Evolutionary conservation across 306 rosid species (phyloP).

Genomic region (Calophaca sinica): DNA sequence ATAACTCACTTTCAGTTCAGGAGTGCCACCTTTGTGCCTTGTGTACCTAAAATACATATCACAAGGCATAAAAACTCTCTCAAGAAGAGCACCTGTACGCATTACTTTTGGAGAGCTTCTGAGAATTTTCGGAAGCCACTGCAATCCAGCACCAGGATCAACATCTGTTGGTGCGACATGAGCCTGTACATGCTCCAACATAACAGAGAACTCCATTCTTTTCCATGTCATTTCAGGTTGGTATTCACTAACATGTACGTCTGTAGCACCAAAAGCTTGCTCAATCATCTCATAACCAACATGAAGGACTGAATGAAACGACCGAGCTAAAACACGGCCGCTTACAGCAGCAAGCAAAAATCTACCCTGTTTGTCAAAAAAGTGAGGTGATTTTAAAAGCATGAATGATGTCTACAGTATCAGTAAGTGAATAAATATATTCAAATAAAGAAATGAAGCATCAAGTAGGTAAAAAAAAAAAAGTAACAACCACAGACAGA

Average conservation of each 20-base stretch:
- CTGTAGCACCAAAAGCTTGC: constrained; percentile 80
- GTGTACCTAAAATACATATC: constrained; percentile 95
- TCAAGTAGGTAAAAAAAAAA: constrained; percentile 3
- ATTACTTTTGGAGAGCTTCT: constrained; percentile 96
- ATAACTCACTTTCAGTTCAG: constrained; percentile 76
- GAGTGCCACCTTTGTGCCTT: constrained; percentile 98
- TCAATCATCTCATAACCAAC: constrained; percentile 96
- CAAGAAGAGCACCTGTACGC: constrained; percentile 99
- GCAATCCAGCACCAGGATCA: constrained; percentile 99
- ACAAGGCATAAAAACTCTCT: constrained; percentile 99
- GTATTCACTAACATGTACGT: constrained; percentile 68
- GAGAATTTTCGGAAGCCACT: constrained; percentile 97
- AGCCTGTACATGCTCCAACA: constrained; percentile 98
- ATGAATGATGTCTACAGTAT: constrained; percentile 32
- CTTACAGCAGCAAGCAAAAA: constrained; percentile 98
- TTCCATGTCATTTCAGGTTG: constrained; percentile 99
- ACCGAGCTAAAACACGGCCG: constrained; percentile 95
- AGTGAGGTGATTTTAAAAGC: constrained; percentile 37
- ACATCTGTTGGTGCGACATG: constrained; percentile 99
- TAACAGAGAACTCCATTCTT: constrained; percentile 86
- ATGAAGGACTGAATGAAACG: constrained; percentile 92
- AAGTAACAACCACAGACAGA: neutral
- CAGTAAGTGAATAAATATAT: constrained; percentile 11
- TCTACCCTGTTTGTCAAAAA: constrained; percentile 76
- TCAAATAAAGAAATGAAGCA: constrained; percentile 10